phyloP scores from a whole-genome alignment of 306 rosid genomes.

The Pterocarpus macrocarpus region DNA sequence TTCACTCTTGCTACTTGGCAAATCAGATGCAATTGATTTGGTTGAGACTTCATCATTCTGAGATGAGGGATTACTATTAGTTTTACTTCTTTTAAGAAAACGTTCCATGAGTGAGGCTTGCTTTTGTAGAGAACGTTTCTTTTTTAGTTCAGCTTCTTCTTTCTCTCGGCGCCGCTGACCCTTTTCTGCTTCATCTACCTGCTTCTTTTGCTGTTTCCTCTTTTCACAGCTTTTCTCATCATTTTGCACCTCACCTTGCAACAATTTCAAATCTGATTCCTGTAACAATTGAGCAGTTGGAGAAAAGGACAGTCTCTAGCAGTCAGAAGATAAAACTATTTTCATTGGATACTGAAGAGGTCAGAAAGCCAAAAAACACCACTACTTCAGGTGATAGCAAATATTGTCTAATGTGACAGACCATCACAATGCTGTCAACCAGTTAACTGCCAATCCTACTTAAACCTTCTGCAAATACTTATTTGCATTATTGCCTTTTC shows the following conservation, averaged over 20 bases:
- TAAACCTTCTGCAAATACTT: conserved; percentile 25
- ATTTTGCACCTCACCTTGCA: conserved; percentile 61
- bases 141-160: conserved; percentile 80
- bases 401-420: not conserved
- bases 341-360: conserved; percentile 18
- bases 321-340: conserved; percentile 14
- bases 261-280: conserved; percentile 67
- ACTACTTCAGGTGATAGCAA: conserved; percentile 12
- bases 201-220: conserved; percentile 74
- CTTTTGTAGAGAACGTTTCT: conserved; percentile 70
- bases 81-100: conserved; percentile 76
- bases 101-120: conserved; percentile 94
- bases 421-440: not conserved
- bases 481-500: conserved; percentile 15
- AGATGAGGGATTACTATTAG: conserved; percentile 37
- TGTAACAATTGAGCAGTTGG: conserved; percentile 47
- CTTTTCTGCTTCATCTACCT: conserved; percentile 78
- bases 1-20: conserved; percentile 49
- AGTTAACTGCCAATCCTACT: conserved; percentile 8
- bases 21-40: conserved; percentile 51
- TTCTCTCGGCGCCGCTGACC: conserved; percentile 77
- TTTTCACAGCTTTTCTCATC: conserved; percentile 63
- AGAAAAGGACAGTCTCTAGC: not conserved
- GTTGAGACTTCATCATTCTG: conserved; percentile 53
- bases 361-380: not conserved